Conservation (phyloP, 2,329 filamentous ascomycete genomes). For the Acrocalymma vagum region DNA sequence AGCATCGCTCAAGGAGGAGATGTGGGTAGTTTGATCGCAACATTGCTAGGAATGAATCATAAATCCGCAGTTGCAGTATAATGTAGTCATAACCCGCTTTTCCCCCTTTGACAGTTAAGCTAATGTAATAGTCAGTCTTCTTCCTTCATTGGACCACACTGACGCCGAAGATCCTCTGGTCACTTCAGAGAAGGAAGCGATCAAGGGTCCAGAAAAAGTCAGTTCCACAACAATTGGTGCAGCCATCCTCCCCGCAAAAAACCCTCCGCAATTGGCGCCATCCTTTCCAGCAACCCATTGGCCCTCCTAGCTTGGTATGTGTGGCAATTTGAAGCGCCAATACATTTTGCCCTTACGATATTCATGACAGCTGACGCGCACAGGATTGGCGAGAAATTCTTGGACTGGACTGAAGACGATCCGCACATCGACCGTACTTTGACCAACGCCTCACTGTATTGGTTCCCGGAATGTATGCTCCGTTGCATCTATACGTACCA, state of each 20-base stretch:
- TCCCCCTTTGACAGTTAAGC: too few species aligned
- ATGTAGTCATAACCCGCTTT: constrained; percentile 11
- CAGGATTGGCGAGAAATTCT: constrained; percentile 62
- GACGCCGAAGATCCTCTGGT: constrained; percentile 10
- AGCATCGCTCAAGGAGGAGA: constrained; percentile 66
- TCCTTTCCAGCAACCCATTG: constrained; percentile 62
- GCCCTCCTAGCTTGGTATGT: constrained; percentile 64
- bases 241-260: too few species aligned
- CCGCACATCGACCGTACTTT: constrained; percentile 53
- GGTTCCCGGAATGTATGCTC: constrained; percentile 62
- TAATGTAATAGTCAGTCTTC: constrained; percentile 25
- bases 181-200: constrained; percentile 9
- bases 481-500: constrained; percentile 59
- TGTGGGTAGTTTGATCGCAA: constrained; percentile 55
- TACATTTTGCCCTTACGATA: not conserved
- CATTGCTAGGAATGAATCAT: constrained; percentile 49
- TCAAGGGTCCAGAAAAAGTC: constrained; percentile 37
- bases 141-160: not conserved
- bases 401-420: constrained; percentile 59
- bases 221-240: constrained; percentile 51
- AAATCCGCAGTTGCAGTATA: constrained; percentile 55
- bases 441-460: constrained; percentile 61
- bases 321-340: too few species aligned
- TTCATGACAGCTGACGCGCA: not conserved
- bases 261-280: too few species aligned